Evolutionary conservation across 345 rosid genomes (phyloP).

Genomic region (Acer campestre): DNA sequence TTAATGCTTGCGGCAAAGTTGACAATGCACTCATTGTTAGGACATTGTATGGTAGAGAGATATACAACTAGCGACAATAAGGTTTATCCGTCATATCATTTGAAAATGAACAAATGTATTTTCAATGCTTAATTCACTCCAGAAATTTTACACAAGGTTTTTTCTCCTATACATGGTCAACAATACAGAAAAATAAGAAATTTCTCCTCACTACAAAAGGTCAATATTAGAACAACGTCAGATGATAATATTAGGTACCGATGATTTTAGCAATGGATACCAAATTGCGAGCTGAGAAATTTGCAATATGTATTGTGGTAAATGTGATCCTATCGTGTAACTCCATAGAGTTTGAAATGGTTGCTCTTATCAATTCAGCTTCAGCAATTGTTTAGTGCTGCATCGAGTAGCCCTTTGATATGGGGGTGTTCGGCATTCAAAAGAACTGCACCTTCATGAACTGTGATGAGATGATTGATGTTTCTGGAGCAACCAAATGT

Average conservation of each 20-base stretch:
- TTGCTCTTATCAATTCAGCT: conserved; percentile 3
- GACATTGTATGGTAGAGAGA: neutral
- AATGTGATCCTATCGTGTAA: neutral
- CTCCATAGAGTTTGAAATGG: neutral
- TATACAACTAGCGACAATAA: neutral
- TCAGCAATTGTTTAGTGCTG: conserved; percentile 1
- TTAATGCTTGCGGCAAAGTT: neutral
- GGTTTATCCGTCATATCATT: neutral
- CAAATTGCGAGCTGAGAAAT: neutral
- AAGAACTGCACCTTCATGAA: neutral
- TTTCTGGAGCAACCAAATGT: neutral
- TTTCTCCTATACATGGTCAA: neutral
- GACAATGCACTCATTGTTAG: neutral
- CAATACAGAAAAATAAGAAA: neutral
- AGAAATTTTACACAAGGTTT: neutral
- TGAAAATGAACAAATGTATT: neutral
- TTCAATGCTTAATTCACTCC: neutral
- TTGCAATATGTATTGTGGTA: neutral
- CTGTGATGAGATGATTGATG: neutral
- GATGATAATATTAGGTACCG: neutral
- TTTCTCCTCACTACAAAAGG: neutral
- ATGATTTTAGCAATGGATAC: neutral
- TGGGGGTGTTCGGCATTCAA: neutral
- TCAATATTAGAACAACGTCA: neutral
- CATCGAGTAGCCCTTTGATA: neutral